Evolutionary conservation across 257 asterid genomes (phyloP).

Genomic region (Knoxia roxburghii): DNA sequence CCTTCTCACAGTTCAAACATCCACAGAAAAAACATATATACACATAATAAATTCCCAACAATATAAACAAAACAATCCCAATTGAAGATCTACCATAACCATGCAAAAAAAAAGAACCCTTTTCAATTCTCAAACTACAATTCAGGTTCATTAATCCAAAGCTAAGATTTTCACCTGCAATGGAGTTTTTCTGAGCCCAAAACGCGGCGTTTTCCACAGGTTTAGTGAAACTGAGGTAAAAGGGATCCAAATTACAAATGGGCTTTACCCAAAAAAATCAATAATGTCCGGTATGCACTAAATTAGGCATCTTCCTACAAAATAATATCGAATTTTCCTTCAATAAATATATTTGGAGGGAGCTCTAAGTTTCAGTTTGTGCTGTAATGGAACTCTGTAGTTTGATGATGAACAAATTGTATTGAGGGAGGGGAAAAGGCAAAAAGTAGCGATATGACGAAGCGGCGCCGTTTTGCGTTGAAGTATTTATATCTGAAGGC

Average conservation of each 20-base stretch:
- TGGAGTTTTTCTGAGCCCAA: constrained; percentile 22
- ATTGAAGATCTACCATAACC: constrained; percentile 43
- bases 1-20: constrained; percentile 21
- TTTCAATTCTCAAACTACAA: constrained; percentile 9
- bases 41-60: background rate
- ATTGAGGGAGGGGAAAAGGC: background rate
- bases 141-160: constrained; percentile 2
- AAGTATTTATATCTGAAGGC: background rate
- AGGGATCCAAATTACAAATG: constrained; percentile 33
- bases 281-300: background rate
- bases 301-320: background rate
- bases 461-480: constrained; percentile 14
- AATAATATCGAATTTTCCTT: too few relatives aligned
- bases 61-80: constrained; percentile 15
- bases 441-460: background rate
- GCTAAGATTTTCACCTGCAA: constrained; percentile 32
- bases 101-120: constrained; percentile 37
- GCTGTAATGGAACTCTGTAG: background rate
- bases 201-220: constrained; percentile 24
- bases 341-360: constrained; percentile 14
- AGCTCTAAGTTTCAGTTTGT: constrained; percentile 12
- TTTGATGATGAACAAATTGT: constrained; percentile 5
- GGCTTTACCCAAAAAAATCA: constrained; percentile 9
- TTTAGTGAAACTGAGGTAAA: constrained; percentile 34
- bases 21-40: constrained; percentile 12